These are phyloP conservation scores for Amaranthus cruentus DNA, from an alignment of 148 eudicot species.

Conservation along the genomic window DNA sequence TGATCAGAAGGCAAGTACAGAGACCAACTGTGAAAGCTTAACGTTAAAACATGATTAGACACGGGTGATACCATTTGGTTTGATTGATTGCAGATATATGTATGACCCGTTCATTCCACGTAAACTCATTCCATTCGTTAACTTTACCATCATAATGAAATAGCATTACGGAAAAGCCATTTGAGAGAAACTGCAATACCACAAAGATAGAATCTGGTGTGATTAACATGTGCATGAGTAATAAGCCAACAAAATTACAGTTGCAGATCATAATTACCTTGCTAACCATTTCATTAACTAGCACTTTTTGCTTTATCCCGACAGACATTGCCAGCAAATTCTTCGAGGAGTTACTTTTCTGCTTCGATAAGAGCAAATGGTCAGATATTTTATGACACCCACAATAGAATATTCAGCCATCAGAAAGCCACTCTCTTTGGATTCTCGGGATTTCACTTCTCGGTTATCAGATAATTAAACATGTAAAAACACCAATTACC, in stretches of 20 bases:
- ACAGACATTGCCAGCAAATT: constrained; percentile 55
- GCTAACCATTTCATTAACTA: constrained; percentile 65
- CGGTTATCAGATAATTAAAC: not conserved
- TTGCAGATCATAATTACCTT: constrained; percentile 43
- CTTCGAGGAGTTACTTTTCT: constrained; percentile 41
- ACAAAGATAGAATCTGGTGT: not conserved
- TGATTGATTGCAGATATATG: constrained; percentile 77
- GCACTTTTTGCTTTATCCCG: constrained; percentile 69
- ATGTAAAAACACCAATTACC: not conserved
- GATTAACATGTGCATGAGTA: not conserved
- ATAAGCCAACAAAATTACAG: not conserved
- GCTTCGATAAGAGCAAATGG: constrained; percentile 15
- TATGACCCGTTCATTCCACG: constrained; percentile 63
- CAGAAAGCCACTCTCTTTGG: no score
- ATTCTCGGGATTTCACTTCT: no score
- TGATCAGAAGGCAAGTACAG: not conserved
- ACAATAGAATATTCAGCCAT: not conserved
- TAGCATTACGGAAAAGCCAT: constrained; percentile 62
- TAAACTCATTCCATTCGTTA: constrained; percentile 70
- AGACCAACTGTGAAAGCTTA: not conserved
- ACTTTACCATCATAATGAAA: constrained; percentile 86
- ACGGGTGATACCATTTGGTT: constrained; percentile 73
- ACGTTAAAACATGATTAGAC: not conserved
- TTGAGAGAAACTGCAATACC: constrained; percentile 59
- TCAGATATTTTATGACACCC: not conserved